Conservation (phyloP, 1,284 basidiomycete genomes). For the Golubevia sp. region DNA sequence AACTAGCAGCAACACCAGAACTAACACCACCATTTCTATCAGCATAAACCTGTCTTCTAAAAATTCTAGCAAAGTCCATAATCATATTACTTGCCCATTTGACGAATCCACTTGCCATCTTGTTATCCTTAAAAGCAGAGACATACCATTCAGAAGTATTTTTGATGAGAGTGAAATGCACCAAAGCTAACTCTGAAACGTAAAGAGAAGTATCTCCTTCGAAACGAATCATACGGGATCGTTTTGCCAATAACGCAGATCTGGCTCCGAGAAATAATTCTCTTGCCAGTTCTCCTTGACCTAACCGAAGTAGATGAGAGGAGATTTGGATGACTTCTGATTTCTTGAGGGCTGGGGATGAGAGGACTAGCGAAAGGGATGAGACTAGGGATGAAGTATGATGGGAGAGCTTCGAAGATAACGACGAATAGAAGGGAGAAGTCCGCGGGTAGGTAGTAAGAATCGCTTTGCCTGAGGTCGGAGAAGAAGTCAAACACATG, state of each 20-base stretch:
- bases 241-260: slow-evolving; percentile 73
- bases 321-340: slow-evolving; percentile 75
- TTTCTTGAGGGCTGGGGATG: slow-evolving; percentile 78
- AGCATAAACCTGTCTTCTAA: slow-evolving; percentile 86
- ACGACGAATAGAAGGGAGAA: slow-evolving; percentile 18
- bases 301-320: slow-evolving; percentile 74
- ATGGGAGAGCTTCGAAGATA: slow-evolving; percentile 18
- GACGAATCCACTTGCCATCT: slow-evolving; percentile 85
- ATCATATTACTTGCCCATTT: slow-evolving; percentile 91
- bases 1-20: background rate
- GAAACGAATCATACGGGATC: slow-evolving; percentile 83
- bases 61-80: slow-evolving; percentile 80
- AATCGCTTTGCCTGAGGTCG: slow-evolving; percentile 69
- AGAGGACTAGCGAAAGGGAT: slow-evolving; percentile 75
- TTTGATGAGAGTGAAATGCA: slow-evolving; percentile 85
- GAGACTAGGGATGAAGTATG: slow-evolving; percentile 66
- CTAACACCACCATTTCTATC: slow-evolving; percentile 11
- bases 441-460: slow-evolving; percentile 66
- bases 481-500: slow-evolving; percentile 1
- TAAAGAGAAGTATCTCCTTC: slow-evolving; percentile 84
- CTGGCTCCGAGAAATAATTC: slow-evolving; percentile 82
- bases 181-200: slow-evolving; percentile 77
- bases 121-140: slow-evolving; percentile 90
- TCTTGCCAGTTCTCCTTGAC: slow-evolving; percentile 77
- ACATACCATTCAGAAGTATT: slow-evolving; percentile 98